Percentiles rank a stretch among this genome's conserved stretches.
phyloP scores from a whole-genome alignment of 345 rosid species.

The Heritiera littoralis region DNA sequence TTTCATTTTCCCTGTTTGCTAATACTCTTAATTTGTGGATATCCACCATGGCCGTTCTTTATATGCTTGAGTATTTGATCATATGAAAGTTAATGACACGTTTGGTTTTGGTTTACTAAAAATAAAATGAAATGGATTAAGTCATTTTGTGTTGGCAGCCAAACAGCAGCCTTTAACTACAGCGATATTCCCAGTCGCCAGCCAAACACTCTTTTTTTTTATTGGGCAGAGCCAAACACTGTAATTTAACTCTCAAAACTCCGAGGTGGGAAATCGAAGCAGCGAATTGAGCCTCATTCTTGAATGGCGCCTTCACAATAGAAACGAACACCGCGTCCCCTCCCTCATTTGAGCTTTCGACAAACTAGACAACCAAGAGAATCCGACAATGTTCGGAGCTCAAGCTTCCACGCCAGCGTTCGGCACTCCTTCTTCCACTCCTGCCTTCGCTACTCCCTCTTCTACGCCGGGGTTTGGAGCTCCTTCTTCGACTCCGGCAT shows the following conservation, averaged over 20 bases:
- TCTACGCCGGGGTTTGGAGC: slow-evolving; percentile 53
- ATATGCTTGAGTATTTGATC: too few species aligned
- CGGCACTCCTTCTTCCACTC: slow-evolving; percentile 33
- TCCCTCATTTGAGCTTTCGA: background rate
- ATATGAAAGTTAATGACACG: too few species aligned
- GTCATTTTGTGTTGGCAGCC: background rate
- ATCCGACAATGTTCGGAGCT: slow-evolving; percentile 40
- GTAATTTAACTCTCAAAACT: too few species aligned
- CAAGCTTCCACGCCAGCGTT: slow-evolving; percentile 34
- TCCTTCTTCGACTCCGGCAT: slow-evolving; percentile 50
- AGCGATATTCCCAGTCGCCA: too few species aligned
- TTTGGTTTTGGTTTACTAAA: too few species aligned
- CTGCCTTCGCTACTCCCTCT: slow-evolving; percentile 46
- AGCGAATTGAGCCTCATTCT: background rate
- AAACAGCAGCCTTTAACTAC: background rate
- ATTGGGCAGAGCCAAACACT: too few species aligned
- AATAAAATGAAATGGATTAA: too few species aligned
- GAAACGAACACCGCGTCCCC: background rate
- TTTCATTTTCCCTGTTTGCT: background rate
- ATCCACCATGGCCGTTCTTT: background rate
- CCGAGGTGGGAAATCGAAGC: background rate
- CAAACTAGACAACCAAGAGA: background rate
- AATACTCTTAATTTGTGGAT: background rate
- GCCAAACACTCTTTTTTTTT: too few species aligned
- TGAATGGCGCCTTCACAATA: background rate